These are phyloP conservation scores for Coffea eugenioides DNA, from an alignment of 257 asterid species.

Conservation along the genomic window DNA sequence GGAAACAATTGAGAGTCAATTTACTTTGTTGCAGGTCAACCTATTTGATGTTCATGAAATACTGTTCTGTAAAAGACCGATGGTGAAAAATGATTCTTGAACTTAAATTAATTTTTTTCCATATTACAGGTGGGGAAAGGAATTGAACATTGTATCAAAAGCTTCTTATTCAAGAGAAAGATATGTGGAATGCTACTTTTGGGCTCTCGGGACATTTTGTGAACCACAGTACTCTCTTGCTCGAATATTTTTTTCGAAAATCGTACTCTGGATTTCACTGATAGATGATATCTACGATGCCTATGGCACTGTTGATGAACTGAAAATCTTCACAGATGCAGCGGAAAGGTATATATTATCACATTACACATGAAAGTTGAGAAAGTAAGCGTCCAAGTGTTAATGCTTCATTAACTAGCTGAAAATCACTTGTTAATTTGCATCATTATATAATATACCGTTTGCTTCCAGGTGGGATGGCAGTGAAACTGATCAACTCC, in stretches of 20 bases:
- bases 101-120: no score
- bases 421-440: no score
- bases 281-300: slow-evolving; percentile 15
- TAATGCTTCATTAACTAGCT: no score
- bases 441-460: no score
- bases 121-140: slow-evolving; percentile 15
- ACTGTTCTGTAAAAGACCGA: no score
- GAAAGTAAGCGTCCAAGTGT: no score
- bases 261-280: background rate
- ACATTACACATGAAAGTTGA: no score
- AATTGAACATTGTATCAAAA: background rate
- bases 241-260: background rate
- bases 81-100: no score
- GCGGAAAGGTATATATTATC: background rate
- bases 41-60: no score
- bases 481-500: background rate
- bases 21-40: no score
- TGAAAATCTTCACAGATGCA: background rate
- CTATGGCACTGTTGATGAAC: slow-evolving; percentile 12
- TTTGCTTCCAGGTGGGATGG: no score
- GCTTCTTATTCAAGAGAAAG: slow-evolving; percentile 15
- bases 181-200: slow-evolving; percentile 16
- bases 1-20: no score
- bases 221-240: slow-evolving; percentile 9
- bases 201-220: background rate